Percentiles rank a stretch among this genome's conserved stretches.
Conservation (phyloP, 345 rosid species). For the Eucalyptus camaldulensis region DNA sequence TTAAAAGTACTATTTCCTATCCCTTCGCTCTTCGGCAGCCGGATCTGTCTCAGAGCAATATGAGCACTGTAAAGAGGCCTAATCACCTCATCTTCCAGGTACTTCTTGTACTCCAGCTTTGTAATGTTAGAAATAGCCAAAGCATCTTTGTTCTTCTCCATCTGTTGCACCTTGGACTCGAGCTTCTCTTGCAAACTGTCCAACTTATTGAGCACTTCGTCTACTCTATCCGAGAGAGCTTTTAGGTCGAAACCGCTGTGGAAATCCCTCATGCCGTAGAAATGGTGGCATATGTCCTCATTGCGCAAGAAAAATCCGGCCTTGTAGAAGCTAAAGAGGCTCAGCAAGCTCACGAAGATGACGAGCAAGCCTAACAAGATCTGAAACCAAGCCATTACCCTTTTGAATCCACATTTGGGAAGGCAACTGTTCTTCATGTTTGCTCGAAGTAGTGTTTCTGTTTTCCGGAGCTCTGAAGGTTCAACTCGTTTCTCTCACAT, state of each 20-base stretch:
- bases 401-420: conserved; percentile 38
- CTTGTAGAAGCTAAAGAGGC: conserved; percentile 58
- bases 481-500: neutral
- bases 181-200: conserved; percentile 56
- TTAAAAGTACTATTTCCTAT: conserved; percentile 12
- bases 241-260: conserved; percentile 25
- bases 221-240: conserved; percentile 31
- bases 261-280: conserved; percentile 33
- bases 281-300: conserved; percentile 52
- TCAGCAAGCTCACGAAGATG: conserved; percentile 42
- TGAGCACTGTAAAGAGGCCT: conserved; percentile 57
- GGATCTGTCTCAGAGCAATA: conserved; percentile 54
- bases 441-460: neutral
- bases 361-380: conserved; percentile 50
- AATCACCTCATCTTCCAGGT: conserved; percentile 63
- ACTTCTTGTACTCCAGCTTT: conserved; percentile 37
- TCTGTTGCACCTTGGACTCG: conserved; percentile 38
- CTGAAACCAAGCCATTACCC: conserved; percentile 55
- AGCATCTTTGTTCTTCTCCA: conserved; percentile 41
- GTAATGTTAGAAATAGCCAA: conserved; percentile 14
- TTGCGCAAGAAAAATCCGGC: conserved; percentile 55
- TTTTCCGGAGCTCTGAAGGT: neutral
- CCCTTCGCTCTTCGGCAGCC: conserved; percentile 36
- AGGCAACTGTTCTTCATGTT: conserved; percentile 35
- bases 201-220: conserved; percentile 38